These are phyloP conservation scores for Dipteronia sinensis DNA, from an alignment of 345 rosid genomes.

Conservation along the genomic window DNA sequence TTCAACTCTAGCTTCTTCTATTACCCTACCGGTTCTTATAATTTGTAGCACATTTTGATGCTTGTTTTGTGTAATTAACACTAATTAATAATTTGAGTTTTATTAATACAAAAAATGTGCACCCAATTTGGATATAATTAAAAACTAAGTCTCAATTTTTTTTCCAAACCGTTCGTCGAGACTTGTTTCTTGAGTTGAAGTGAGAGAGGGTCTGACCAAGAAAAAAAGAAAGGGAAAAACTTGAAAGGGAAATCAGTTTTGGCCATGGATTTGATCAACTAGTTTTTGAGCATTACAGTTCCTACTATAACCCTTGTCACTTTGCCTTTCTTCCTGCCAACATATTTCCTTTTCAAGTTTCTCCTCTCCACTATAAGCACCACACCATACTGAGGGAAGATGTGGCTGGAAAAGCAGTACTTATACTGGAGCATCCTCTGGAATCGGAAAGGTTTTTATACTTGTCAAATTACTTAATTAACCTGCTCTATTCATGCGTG, in stretches of 20 bases:
- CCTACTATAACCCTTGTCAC: slow-evolving; percentile 28
- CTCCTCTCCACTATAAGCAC: slow-evolving; percentile 23
- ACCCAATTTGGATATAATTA: too few species aligned
- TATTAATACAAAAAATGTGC: too few species aligned
- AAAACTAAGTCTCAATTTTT: too few species aligned
- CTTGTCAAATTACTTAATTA: neutral
- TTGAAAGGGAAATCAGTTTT: neutral
- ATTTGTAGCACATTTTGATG: too few species aligned
- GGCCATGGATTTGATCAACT: slow-evolving; percentile 39
- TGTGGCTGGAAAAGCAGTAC: slow-evolving; percentile 63
- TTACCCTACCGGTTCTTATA: too few species aligned
- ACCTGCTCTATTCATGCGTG: neutral
- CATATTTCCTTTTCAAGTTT: slow-evolving; percentile 39
- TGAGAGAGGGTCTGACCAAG: too few species aligned
- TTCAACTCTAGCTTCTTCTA: neutral
- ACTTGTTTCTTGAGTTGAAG: too few species aligned
- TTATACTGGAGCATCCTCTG: slow-evolving; percentile 73
- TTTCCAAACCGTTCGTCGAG: too few species aligned
- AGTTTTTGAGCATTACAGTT: slow-evolving; percentile 31
- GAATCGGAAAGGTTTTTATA: slow-evolving; percentile 58
- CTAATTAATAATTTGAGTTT: too few species aligned
- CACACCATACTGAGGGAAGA: slow-evolving; percentile 38
- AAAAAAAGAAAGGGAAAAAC: neutral
- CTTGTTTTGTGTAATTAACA: too few species aligned
- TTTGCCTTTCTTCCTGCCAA: slow-evolving; percentile 47